Evolutionary conservation across 164 flowering plant genomes (phyloP).

Genomic region (Tetrastigma voinierianum): DNA sequence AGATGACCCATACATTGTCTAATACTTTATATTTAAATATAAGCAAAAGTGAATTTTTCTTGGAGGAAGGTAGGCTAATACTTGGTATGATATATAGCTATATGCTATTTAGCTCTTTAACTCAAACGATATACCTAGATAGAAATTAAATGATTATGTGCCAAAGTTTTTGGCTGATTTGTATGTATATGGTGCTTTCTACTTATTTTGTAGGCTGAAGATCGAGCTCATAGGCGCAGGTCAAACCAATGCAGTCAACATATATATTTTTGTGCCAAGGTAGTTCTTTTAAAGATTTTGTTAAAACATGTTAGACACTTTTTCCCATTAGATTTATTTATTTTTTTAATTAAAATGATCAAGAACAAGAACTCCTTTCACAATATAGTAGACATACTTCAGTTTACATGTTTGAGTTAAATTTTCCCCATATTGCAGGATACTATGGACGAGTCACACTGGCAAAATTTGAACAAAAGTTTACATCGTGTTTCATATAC

Average conservation of each 20-base stretch:
- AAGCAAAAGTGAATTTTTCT: too few relatives aligned
- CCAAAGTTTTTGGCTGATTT: not conserved
- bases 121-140: too few relatives aligned
- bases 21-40: too few relatives aligned
- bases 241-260: slow-evolving; percentile 80
- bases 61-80: too few relatives aligned
- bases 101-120: too few relatives aligned
- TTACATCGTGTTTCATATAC: slow-evolving; percentile 72
- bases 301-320: not conserved
- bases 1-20: too few relatives aligned
- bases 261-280: slow-evolving; percentile 96
- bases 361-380: too few relatives aligned
- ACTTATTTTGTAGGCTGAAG: slow-evolving; percentile 72
- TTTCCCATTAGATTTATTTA: not conserved
- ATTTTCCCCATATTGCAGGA: slow-evolving; percentile 47
- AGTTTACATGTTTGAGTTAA: not conserved
- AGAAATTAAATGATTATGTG: too few relatives aligned
- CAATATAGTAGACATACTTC: too few relatives aligned
- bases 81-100: too few relatives aligned
- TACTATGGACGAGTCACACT: slow-evolving; percentile 72
- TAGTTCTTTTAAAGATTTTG: slow-evolving; percentile 15
- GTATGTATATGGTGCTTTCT: not conserved
- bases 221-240: slow-evolving; percentile 97
- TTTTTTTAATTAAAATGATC: not conserved
- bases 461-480: slow-evolving; percentile 73